A percentile compares a stretch with the other conserved stretches of the same genome.
Conservation (phyloP, 768 basidiomycete genomes). For the Glaciozyma martinii region DNA sequence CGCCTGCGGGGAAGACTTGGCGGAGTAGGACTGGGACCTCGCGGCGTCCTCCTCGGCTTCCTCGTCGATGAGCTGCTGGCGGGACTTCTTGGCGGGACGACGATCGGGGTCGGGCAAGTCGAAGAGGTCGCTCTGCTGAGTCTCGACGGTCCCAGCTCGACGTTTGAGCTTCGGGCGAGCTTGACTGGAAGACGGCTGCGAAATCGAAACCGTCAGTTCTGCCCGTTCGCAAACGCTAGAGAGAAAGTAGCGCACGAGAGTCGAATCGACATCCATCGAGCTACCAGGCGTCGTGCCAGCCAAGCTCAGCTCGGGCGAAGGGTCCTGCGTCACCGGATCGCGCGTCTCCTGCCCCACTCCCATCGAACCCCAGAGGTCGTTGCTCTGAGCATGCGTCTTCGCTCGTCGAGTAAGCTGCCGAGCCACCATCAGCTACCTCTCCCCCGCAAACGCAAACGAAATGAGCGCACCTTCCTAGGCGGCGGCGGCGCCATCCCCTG, state of each 20-base stretch:
- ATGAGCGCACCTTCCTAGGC: neutral
- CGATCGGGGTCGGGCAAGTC: neutral
- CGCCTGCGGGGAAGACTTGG: slow-evolving; percentile 35
- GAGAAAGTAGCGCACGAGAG: neutral
- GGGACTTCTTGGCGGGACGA: neutral
- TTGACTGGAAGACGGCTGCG: neutral
- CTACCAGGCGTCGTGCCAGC: too few species aligned
- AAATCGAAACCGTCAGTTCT: neutral
- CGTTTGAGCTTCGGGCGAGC: neutral
- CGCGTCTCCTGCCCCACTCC: too few species aligned
- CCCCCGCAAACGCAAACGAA: neutral
- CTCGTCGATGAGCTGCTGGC: neutral
- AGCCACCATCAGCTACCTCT: neutral
- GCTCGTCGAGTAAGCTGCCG: neutral
- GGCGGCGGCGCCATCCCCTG: neutral
- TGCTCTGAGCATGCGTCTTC: neutral
- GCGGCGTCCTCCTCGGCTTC: neutral
- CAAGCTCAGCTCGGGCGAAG: too few species aligned
- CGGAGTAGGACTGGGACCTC: neutral
- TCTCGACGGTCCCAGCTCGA: neutral
- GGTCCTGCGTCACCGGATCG: too few species aligned
- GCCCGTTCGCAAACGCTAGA: neutral
- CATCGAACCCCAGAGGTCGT: too few species aligned
- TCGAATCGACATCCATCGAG: too few species aligned
- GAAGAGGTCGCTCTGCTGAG: neutral